A percentile compares a stretch with the other conserved stretches of the same genome.
phyloP scores from a whole-genome alignment of 2,329 filamentous ascomycete species.

The Trichoderma hamatum region DNA sequence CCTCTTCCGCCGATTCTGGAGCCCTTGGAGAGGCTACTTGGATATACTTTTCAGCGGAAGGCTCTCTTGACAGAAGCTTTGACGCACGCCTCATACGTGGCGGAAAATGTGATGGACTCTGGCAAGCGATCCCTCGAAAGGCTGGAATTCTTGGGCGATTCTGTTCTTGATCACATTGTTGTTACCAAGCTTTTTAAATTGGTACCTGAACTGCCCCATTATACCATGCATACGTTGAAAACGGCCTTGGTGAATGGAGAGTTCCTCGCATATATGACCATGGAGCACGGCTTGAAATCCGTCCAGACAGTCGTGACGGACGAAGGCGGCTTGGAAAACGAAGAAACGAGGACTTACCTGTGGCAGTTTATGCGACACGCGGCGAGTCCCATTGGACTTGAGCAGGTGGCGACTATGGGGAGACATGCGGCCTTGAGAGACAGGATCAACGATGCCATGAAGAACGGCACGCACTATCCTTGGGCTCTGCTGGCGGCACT shows the following conservation, averaged over 20 bases:
- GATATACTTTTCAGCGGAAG: constrained; percentile 71
- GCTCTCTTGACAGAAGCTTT: constrained; percentile 74
- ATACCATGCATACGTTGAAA: constrained; percentile 75
- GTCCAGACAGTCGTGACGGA: constrained; percentile 31
- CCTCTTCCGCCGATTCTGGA: constrained; percentile 46
- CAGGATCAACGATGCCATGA: constrained; percentile 55
- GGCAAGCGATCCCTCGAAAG: constrained; percentile 60
- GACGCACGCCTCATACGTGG: constrained; percentile 70
- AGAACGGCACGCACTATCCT: constrained; percentile 62
- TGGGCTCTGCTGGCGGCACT: constrained; percentile 73
- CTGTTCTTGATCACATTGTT: constrained; percentile 78
- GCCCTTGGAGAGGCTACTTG: constrained; percentile 66
- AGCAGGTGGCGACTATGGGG: constrained; percentile 48
- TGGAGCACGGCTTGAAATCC: constrained; percentile 47
- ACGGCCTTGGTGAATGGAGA: constrained; percentile 78
- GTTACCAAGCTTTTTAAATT: constrained; percentile 61
- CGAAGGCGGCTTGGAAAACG: constrained; percentile 29
- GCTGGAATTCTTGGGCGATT: constrained; percentile 86
- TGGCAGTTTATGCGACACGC: constrained; percentile 72
- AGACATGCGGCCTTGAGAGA: constrained; percentile 54
- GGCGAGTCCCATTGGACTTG: constrained; percentile 50
- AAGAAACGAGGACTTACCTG: constrained; percentile 48
- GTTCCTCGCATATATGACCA: constrained; percentile 75
- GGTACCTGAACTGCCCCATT: constrained; percentile 47
- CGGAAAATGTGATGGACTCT: constrained; percentile 51